Evolutionary conservation across 176 grass and related monocot genomes (phyloP), one percentile per base, ranked within the genome.

Genomic region (Oropetium thomaeum): DNA sequence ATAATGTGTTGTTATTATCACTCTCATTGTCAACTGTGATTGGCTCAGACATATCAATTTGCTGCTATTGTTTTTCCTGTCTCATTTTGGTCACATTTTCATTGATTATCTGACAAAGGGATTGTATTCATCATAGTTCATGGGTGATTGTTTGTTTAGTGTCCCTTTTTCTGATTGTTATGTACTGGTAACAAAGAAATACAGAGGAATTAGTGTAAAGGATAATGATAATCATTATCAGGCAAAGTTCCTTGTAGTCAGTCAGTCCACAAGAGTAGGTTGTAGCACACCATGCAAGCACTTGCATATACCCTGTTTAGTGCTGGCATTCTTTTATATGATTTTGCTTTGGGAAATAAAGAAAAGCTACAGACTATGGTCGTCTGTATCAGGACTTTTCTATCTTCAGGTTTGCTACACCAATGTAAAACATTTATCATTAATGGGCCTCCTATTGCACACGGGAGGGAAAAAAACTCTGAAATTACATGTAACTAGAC

Each of bases 81-180:
- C 44, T 74, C 10, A 30, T 39, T 66, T 7, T 65, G 19, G 60
- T 58, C 22, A 27, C 14, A 22, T 66, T 43, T 41, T 74, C 45
- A 43, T 31, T 67, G 28, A 3, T 74, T 66, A 14, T 44, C 26
- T 73, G 12, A 64, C 9, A 64, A 38, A 10, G 20, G 26, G 53
- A 66, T 19, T 30, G 32, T 78, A 6, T 27, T 57, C 12, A 61
- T 57, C 23, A 1, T 57, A 65, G 20, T 20, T 58, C 15, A n/a
- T 67, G 55, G 55, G 26, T 82, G 58, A 52, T 53, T 43, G 37
- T 29, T 63, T 43, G 37, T 70, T 20, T 41, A 69, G 33, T 30
- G 64, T 22, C 22, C 31, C 9, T 37, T 57, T 57, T 77, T 39
- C 29, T 26, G 23, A 71, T 57, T 3, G 23, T 32, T 58, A 44